Evolutionary conservation across 2,329 filamentous ascomycete species (phyloP).

Genomic region (Onygenales sp.): DNA sequence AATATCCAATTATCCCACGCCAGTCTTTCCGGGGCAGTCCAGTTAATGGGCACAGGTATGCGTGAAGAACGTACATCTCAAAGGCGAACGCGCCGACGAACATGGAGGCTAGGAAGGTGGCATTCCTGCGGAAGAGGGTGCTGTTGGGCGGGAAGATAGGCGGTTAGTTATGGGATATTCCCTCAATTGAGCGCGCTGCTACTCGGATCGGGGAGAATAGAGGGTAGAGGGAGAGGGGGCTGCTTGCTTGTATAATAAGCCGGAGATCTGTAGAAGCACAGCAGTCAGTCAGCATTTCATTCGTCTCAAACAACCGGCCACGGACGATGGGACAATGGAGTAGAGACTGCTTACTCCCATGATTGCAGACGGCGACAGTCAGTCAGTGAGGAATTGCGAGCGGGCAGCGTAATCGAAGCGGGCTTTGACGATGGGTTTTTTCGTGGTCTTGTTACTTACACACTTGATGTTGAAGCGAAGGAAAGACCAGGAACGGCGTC

Average conservation of each 20-base stretch:
- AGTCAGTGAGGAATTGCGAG: no score
- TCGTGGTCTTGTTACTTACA: no score
- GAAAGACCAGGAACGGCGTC: slow-evolving; percentile 4
- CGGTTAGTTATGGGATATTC: slow-evolving; percentile 1
- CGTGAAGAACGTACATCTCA: slow-evolving; percentile 64
- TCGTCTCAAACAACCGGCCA: slow-evolving; percentile 22
- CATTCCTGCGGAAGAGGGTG: slow-evolving; percentile 77
- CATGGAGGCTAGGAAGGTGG: slow-evolving; percentile 74
- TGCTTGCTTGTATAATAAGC: slow-evolving; percentile 53
- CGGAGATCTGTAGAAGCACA: slow-evolving; percentile 35
- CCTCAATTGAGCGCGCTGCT: slow-evolving; percentile 8
- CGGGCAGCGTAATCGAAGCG: neutral
- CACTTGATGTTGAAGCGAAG: neutral
- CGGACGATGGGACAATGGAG: neutral
- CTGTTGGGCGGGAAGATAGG: slow-evolving; percentile 36
- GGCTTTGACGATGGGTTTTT: slow-evolving; percentile 21
- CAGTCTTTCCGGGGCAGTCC: neutral
- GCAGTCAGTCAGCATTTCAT: slow-evolving; percentile 24
- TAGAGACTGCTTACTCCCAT: no score
- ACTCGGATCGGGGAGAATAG: slow-evolving; percentile 12
- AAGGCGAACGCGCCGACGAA: slow-evolving; percentile 84
- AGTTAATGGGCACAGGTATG: neutral
- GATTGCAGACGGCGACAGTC: no score
- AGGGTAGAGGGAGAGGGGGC: slow-evolving; percentile 3
- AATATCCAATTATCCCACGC: neutral